Evolutionary conservation across 164 flowering plant genomes (phyloP), one percentile per base, ranked within the genome.

Genomic region (Brasenia schreberi): DNA sequence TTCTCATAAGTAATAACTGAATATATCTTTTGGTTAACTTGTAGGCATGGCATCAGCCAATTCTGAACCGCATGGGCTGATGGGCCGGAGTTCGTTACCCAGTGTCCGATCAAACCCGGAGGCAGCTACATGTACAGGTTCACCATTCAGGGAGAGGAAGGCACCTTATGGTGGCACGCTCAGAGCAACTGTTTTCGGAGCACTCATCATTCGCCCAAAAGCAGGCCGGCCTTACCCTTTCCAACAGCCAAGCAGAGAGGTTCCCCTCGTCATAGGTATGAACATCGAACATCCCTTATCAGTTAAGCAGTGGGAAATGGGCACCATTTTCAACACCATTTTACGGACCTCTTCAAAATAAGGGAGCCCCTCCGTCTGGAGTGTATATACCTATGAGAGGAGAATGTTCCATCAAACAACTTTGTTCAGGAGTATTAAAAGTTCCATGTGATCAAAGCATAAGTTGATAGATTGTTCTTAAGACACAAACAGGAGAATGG

Each of bases 131-230:
- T 92, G 5, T 93, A 93, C 81, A 66, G 91, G 42, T 90, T 85
- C 87, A 90, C 87, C 7, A 85, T 93, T 27, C 69, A 81, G 49
- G 75, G 84, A 59, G 97, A 93, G 71, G 98, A 93, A 67, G 97
- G 98, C 6, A 93, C 97, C 5, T 65, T 93, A 65, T 93, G 98
- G 97, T 93, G 97, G 97, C 98, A 93, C 67, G 98, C 97, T 67
- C 14, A 78, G 98, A 69, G 96, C 98, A 61, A 90, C 92, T 18
- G 95, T 89, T 27, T 87, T 88, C 76, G 97, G 98, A 64, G 92
- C 97, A 64, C 83, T 93, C 17, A 77, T 90, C 66, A 89, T 93
- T 66, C 73, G 73, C 42, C 98, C 97, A 0, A 82, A 70, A 69
- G 45, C 66, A 18, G 87, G 87, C 27, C 68, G 84, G 33, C 69